Base-by-base conservation (phyloP, 1,139 yeast genomes). In the Pneumocystis carinii region DNA sequence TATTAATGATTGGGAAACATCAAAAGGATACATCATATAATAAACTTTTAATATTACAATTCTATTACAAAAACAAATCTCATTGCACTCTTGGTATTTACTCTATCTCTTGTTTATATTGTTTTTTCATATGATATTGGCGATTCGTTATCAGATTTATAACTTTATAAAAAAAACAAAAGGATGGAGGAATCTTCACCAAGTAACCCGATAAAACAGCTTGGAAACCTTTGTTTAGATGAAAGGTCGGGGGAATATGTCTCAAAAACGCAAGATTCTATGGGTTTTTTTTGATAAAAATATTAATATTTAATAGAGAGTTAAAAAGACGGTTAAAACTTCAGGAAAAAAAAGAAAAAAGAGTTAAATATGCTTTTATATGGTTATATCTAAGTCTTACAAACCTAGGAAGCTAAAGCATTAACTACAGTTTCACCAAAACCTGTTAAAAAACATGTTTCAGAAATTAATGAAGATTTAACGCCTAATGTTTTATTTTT, bases 211-310 rank as follows among this genome's bases (percentile, higher is more conserved):
- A 62, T 96, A 48, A 3, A 90, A 71, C 84, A 83, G 71, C 83
- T 89, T 69, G 90, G 88, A 75, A 90, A 90, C 80, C 83, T 88
- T 59, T 83, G 89, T 73, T 80, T 92, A 70, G 98, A 92, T 75
- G 97, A 90, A 66, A 95, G 78, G 71, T 90, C 97, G 68, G 97
- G 97, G 62, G 98, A 92, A 77, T 87, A 85, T 76, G 96, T 92
- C 62, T 92, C 98, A 74, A 92, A 92, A 80, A 81, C 94, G 55
- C 6, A 17, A 15, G 3, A 48, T 24, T 19, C 12, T 14, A 15
- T 12, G 12, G 12, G 8, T 24, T 48, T 48, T 48, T 48, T 48
- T 37, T 37, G n/a, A 24, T 48, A 24, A 24, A 24, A 10, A 48
- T 24, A 48, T 12, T 24, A 7, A 24, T 24, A 7, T 24, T 48